Conservation (phyloP, 805 yeast genomes). For the Saccharomycopsis synnaedendra region DNA sequence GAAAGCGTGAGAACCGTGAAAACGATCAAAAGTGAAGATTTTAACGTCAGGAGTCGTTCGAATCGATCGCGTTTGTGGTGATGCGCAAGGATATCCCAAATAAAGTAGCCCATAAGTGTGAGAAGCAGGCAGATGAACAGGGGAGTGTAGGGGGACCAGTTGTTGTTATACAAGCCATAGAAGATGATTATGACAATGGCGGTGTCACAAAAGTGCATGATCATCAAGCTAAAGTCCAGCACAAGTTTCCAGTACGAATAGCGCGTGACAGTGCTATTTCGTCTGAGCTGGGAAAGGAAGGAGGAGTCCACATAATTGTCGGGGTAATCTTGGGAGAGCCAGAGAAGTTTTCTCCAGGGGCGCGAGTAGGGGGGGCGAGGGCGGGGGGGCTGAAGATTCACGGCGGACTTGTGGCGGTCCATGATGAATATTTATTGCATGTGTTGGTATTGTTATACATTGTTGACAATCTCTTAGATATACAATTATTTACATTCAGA, state of each 20-base stretch:
- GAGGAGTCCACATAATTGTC: conserved; percentile 83
- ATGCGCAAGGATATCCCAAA: conserved; percentile 18
- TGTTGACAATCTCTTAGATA: neutral
- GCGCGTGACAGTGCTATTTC: conserved; percentile 63
- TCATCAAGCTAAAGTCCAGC: conserved; percentile 60
- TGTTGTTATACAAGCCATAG: conserved; percentile 38
- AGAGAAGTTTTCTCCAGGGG: conserved; percentile 78
- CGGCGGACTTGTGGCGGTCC: no score
- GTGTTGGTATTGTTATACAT: neutral
- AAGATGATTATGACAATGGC: conserved; percentile 61
- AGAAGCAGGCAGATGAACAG: conserved; percentile 25
- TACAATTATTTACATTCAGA: neutral
- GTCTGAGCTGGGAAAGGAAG: conserved; percentile 67
- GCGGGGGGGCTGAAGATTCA: no score
- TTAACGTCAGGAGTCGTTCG: conserved; percentile 28
- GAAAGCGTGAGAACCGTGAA: conserved; percentile 68
- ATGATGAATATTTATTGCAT: neutral
- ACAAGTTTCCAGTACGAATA: conserved; percentile 55
- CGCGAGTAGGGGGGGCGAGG: conserved; percentile 12
- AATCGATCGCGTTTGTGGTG: conserved; percentile 17
- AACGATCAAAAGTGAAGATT: conserved; percentile 58
- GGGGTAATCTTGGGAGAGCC: conserved; percentile 77
- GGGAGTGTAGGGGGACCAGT: conserved; percentile 41
- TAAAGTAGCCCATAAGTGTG: conserved; percentile 26
- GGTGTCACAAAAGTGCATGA: conserved; percentile 53